A percentile compares a stretch with the other conserved stretches of the same genome.
Conservation (phyloP, 1,284 basidiomycete species). For the Papiliotrema flavescens region DNA sequence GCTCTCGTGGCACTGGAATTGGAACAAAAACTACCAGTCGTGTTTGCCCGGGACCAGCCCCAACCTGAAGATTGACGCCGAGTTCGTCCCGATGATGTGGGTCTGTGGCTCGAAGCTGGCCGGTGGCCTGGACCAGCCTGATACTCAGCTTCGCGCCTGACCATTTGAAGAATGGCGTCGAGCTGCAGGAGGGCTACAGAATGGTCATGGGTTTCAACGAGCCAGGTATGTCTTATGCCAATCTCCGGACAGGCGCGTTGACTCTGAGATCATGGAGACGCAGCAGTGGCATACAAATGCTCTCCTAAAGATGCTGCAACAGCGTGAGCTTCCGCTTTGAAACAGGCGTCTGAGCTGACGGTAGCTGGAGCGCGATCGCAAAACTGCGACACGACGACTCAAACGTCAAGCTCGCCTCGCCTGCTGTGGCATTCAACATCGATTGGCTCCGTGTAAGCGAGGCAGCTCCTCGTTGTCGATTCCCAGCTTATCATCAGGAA, state of each 20-base stretch:
- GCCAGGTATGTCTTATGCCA: conserved; percentile 26
- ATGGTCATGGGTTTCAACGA: conserved; percentile 43
- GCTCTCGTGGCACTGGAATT: conserved; percentile 46
- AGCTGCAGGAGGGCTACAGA: conserved; percentile 26
- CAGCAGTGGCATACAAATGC: conserved; percentile 20
- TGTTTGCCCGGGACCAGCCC: conserved; percentile 30
- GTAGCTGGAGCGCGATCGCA: conserved; percentile 33
- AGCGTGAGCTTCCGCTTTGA: conserved; percentile 17
- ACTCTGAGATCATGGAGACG: conserved; percentile 30
- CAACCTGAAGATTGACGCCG: conserved; percentile 31
- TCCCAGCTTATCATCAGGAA: conserved; percentile 12
- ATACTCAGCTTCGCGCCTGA: conserved; percentile 35
- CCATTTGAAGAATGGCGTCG: conserved; percentile 29
- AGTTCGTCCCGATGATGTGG: conserved; percentile 47
- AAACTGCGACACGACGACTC: conserved; percentile 16
- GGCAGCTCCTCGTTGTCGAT: not conserved
- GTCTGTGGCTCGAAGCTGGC: conserved; percentile 2
- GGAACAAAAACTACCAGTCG: conserved; percentile 43
- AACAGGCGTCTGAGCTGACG: not conserved
- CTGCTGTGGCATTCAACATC: conserved; percentile 32
- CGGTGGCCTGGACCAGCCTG: not conserved
- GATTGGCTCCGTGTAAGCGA: conserved; percentile 35
- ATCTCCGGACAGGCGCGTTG: not conserved
- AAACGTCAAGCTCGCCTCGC: conserved; percentile 33
- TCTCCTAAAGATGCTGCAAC: conserved; percentile 24